A percentile compares a stretch with the other conserved stretches of the same genome.
Conservation (phyloP, 208 protist species). For the Phytomonas sp. region DNA sequence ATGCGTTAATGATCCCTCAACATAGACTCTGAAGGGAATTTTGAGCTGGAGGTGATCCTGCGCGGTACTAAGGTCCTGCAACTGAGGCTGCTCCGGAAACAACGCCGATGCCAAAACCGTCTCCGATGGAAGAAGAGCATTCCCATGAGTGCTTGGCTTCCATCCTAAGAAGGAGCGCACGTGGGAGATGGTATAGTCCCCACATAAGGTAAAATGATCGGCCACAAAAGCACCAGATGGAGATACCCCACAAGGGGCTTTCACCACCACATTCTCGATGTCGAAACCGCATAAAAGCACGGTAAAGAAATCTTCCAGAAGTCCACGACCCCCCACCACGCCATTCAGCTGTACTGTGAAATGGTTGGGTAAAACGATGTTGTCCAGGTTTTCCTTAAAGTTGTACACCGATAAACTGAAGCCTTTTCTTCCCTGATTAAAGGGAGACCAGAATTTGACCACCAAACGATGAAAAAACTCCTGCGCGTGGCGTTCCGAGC, state of each 20-base stretch:
- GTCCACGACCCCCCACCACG: slow-evolving; percentile 20
- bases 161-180: slow-evolving; percentile 68
- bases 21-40: slow-evolving; percentile 46
- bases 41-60: slow-evolving; percentile 8
- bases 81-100: background rate
- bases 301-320: slow-evolving; percentile 62
- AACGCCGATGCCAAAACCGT: too few species aligned
- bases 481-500: slow-evolving; percentile 17
- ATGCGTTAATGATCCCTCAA: slow-evolving; percentile 25
- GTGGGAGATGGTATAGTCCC: slow-evolving; percentile 51
- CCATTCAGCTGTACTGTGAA: slow-evolving; percentile 76
- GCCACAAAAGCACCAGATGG: slow-evolving; percentile 1
- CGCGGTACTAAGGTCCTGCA: background rate
- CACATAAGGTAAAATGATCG: slow-evolving; percentile 36
- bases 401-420: slow-evolving; percentile 37
- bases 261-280: slow-evolving; percentile 44
- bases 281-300: slow-evolving; percentile 64
- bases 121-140: background rate
- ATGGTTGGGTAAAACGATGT: slow-evolving; percentile 22
- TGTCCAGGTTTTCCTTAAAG: slow-evolving; percentile 42
- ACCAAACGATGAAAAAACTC: slow-evolving; percentile 34
- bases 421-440: slow-evolving; percentile 21
- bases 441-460: slow-evolving; percentile 59
- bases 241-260: slow-evolving; percentile 13
- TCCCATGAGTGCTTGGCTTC: too few species aligned